Conservation (phyloP, 768 basidiomycete genomes). For the Gloeopeniophorella convolvens region DNA sequence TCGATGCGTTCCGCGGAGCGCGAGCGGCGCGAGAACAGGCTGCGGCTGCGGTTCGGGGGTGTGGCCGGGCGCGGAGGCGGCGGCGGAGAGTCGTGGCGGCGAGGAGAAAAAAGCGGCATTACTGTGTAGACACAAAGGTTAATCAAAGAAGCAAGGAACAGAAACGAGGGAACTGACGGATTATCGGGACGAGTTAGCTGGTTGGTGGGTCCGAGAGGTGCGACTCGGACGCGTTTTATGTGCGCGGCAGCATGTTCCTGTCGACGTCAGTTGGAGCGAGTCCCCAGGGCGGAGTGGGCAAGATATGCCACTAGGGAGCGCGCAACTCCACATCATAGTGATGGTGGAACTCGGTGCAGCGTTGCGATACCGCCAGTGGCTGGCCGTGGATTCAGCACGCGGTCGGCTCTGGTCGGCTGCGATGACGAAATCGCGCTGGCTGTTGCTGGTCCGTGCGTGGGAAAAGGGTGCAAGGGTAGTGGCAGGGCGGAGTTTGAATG, state of each 20-base stretch:
- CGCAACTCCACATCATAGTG: no score
- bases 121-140: background rate
- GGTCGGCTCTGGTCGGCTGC: background rate
- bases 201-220: background rate
- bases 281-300: no score
- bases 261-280: constrained; percentile 1
- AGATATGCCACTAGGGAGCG: no score
- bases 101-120: constrained; percentile 27
- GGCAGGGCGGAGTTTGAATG: constrained; percentile 39
- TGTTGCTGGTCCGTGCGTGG: constrained; percentile 41
- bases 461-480: constrained; percentile 31
- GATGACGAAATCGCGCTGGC: background rate
- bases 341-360: no score
- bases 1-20: constrained; percentile 11
- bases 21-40: constrained; percentile 25
- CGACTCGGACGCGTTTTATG: no score
- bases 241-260: no score
- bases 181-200: background rate
- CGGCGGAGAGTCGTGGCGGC: constrained; percentile 13
- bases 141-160: background rate
- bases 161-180: background rate
- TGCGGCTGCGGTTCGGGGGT: constrained; percentile 20
- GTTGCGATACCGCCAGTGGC: no score
- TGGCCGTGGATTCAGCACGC: background rate
- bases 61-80: constrained; percentile 19